Conservation (phyloP, 306 rosid species). For the Lathyrus oleraceus region DNA sequence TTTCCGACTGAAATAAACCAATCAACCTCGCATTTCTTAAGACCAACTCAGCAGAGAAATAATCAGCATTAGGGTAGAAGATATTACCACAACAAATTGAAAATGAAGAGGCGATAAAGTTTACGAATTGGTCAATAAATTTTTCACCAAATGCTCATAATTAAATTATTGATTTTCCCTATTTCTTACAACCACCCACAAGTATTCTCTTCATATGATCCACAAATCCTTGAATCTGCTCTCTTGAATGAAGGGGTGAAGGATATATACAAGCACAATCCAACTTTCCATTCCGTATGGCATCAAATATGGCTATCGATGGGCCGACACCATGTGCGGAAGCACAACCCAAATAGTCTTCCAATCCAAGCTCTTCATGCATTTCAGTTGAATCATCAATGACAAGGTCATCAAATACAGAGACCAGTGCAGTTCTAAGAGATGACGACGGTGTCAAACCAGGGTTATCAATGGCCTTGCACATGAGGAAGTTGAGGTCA, state of each 20-base stretch:
- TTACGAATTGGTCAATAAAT: constrained; percentile 11
- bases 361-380: constrained; percentile 58
- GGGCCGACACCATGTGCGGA: constrained; percentile 92
- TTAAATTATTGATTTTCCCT: constrained; percentile 26
- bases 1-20: constrained; percentile 6
- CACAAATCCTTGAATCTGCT: constrained; percentile 67
- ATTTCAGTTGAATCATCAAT: constrained; percentile 44
- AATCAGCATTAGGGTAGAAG: neutral
- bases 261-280: constrained; percentile 75
- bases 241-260: constrained; percentile 77
- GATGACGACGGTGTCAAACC: constrained; percentile 72
- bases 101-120: constrained; percentile 3
- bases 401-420: constrained; percentile 78
- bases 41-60: neutral
- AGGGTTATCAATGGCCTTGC: constrained; percentile 88
- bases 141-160: constrained; percentile 9
- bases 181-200: constrained; percentile 47
- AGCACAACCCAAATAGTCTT: constrained; percentile 73
- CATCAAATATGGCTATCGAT: constrained; percentile 75
- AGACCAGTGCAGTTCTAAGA: constrained; percentile 73
- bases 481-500: constrained; percentile 89
- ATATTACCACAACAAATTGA: constrained; percentile 12
- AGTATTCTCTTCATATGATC: constrained; percentile 74
- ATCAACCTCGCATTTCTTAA: constrained; percentile 22
- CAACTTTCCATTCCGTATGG: constrained; percentile 62